Conservation (phyloP, 495 filamentous ascomycete genomes). For the Neurospora discreta region DNA sequence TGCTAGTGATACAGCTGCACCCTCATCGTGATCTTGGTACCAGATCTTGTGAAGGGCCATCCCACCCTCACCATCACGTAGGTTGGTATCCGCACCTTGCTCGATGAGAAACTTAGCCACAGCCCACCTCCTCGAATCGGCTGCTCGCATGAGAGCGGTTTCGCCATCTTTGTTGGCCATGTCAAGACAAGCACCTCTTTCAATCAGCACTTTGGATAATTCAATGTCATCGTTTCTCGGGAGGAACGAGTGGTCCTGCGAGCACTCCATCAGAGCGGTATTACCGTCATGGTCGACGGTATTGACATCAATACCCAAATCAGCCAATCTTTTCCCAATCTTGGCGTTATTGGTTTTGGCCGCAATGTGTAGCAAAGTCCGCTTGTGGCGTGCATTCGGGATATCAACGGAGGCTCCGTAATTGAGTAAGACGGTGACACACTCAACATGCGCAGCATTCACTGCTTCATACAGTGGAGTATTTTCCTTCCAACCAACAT, state of each 20-base stretch:
- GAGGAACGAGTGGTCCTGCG: rapidly evolving
- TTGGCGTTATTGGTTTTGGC: rapidly evolving
- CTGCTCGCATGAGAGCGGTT: neutral
- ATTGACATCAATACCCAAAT: neutral
- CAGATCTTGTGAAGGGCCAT: neutral
- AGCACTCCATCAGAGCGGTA: neutral
- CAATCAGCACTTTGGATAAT: neutral
- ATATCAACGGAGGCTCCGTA: neutral
- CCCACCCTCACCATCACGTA: neutral
- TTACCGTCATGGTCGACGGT: neutral
- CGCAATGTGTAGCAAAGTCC: neutral
- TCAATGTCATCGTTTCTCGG: neutral
- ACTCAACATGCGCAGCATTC: rapidly evolving
- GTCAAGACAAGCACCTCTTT: neutral
- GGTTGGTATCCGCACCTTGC: neutral
- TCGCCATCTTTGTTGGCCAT: neutral
- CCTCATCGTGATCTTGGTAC: neutral
- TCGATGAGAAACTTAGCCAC: neutral
- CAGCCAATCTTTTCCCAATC: neutral
- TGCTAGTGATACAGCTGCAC: neutral
- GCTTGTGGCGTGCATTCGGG: rapidly evolving
- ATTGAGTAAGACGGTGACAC: neutral
- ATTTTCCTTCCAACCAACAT: rapidly evolving
- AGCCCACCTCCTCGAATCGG: rapidly evolving
- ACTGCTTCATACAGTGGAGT: neutral